Conservation (phyloP, 225 moss, liverwort and hornwort species). For the Rhytidiadelphus loreus region DNA sequence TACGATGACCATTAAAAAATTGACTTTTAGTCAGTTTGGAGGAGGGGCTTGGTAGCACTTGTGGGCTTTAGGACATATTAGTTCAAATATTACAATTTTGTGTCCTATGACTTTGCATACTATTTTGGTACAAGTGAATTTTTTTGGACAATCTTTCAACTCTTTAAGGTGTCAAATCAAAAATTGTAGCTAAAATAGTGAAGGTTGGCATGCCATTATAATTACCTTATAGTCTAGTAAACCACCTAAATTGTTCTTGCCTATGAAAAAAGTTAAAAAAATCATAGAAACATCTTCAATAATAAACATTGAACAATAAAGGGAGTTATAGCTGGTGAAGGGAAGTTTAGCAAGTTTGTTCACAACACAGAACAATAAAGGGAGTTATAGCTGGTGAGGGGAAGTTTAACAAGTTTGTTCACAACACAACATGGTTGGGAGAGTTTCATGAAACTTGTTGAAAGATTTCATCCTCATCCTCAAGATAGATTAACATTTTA, state of each 20-base stretch:
- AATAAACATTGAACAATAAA: not conserved
- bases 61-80: accelerated
- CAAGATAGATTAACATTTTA: accelerated
- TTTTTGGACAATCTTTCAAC: not conserved
- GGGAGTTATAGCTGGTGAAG: too few species aligned
- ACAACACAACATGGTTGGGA: too few species aligned
- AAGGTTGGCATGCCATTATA: not conserved
- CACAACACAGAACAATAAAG: too few species aligned
- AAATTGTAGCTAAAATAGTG: too few species aligned
- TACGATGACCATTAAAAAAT: not conserved
- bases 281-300: not conserved
- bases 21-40: accelerated
- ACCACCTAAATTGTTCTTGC: not conserved
- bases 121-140: not conserved
- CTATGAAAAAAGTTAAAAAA: accelerated
- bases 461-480: accelerated
- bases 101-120: not conserved
- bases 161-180: accelerated
- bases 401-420: not conserved
- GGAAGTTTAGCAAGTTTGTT: not conserved
- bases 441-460: not conserved
- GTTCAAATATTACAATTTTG: accelerated
- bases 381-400: too few species aligned
- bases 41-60: accelerated
- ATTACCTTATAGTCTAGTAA: not conserved